Evolutionary conservation across 176 grass and related monocot species (phyloP), one percentile per base, ranked within the genome.

Genomic region (Aechmea fasciata): DNA sequence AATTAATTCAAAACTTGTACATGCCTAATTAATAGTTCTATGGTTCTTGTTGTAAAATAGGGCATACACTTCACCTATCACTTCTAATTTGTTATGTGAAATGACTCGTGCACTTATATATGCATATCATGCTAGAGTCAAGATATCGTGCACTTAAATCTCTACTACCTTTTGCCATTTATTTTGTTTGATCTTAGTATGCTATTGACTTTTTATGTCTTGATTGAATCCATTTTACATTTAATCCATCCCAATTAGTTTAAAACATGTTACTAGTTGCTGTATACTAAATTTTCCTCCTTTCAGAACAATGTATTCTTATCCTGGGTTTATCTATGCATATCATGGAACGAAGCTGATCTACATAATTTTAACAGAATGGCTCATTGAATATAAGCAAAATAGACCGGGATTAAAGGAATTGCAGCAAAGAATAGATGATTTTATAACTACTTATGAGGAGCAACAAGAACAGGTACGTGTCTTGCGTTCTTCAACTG

Each of bases 391-490:
- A 71, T 93, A 99, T 77, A 85, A 81, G 71, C 76, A 87, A 13
- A 90, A 79, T 50, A 83, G 87, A 66, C 87, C 74, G 49, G 89
- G 82, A 19, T 85, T 85, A 76, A 83, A 93, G 70, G 64, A 87
- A 65, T 69, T 99, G 52, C 86, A 92, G 77, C 73, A 99, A 80
- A 70, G 49, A 71, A 99, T 99, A 76, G 94, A 99, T 80, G 94
- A 90, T 19, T 99, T 93, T 82, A 85, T 93, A 74, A 78, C 65
- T 83, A 73, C 76, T 50, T 83, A 93, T 70, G 94, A 99, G 69
- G 89, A 77, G 79, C 77, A 88, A 79, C 80, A 87, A 51, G 94
- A 99, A 69, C 75, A 82, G 82, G 94, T 97, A 67, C 54, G 23
- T 69, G 25, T 72, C 25, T 0, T 19, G n/a, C 2, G 10, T 28